Evolutionary conservation across 169 alveolate species (phyloP), one percentile per base, ranked within the genome.

Genomic region (Miamiensis avidus): DNA sequence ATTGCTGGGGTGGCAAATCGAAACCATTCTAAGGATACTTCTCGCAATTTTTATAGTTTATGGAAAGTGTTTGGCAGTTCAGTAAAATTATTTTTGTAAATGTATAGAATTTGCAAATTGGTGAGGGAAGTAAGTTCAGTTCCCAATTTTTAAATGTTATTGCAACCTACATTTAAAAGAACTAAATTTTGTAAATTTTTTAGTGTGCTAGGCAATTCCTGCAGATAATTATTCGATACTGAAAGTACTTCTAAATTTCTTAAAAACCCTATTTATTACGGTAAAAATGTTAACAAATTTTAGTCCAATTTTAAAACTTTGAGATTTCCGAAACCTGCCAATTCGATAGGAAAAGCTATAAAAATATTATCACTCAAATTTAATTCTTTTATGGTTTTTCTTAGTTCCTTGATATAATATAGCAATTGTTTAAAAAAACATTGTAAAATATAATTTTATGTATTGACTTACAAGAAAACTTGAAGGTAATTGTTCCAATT

Each of bases 11-110:
- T 74, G 15, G 74, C 31, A 75, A 72, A 88, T 20, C 34, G 25
- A 30, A 82, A 77, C 92, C 92, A 88, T 26, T 88, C 92, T 15
- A 88, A 81, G 0, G 65, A 83, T 0, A 88, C 29, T 74, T 69
- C 78, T 30, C 31, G 28, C 28, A 88, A 72, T 1, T 77, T 49
- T 27, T 65, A 81, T 0, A 83, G 32, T 29, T 83, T 27, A 29
- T 77, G 74, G 0, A 88, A 32, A 29, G 65, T 81, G 29, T 82
- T 65, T 16, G 86, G 87, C 16, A 88, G 28, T 34, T 20, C 29
- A 31, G 81, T 64, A 64, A 82, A 34, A 69, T 65, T 64, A 82
- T 87, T 87, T 30, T 76, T 82, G 25, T 75, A 31, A 11, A 87
- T 76, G 29, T 75, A 74, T 29, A 87, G 76, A 25, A 30, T 72